Evolutionary conservation across 306 rosid species (phyloP).

Genomic region (Vigna unguiculata): DNA sequence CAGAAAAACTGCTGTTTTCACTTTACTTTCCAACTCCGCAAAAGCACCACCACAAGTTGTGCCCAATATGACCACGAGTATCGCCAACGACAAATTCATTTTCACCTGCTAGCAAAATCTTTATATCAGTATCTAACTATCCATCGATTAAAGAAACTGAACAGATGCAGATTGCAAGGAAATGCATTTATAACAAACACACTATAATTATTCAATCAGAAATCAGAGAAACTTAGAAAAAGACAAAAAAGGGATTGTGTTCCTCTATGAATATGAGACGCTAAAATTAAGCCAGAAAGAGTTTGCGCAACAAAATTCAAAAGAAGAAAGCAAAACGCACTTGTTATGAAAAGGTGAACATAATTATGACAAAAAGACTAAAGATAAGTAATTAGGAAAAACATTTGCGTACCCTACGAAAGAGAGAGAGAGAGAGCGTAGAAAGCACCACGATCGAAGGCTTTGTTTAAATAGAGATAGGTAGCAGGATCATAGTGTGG

Average conservation of each 20-base stretch:
- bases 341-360: no score
- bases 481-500: no score
- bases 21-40: slow-evolving; percentile 28
- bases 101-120: slow-evolving; percentile 46
- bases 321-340: not conserved
- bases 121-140: slow-evolving; percentile 9
- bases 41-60: slow-evolving; percentile 46
- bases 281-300: not conserved
- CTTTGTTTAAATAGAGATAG: no score
- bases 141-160: not conserved
- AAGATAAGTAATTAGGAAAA: no score
- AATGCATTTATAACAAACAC: not conserved
- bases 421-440: no score
- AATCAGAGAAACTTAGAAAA: not conserved
- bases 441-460: no score
- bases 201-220: slow-evolving; percentile 5
- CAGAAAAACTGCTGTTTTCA: slow-evolving; percentile 52
- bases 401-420: no score
- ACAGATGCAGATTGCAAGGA: slow-evolving; percentile 19
- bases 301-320: not conserved
- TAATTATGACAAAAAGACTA: no score
- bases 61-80: slow-evolving; percentile 41
- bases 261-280: not conserved
- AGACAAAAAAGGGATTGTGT: no score
- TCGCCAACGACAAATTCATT: slow-evolving; percentile 50